Percentiles rank a stretch among this genome's conserved stretches.
Evolutionary conservation across 352 stramenopile species (phyloP).

Genomic region (Phytopythium delawarense): DNA sequence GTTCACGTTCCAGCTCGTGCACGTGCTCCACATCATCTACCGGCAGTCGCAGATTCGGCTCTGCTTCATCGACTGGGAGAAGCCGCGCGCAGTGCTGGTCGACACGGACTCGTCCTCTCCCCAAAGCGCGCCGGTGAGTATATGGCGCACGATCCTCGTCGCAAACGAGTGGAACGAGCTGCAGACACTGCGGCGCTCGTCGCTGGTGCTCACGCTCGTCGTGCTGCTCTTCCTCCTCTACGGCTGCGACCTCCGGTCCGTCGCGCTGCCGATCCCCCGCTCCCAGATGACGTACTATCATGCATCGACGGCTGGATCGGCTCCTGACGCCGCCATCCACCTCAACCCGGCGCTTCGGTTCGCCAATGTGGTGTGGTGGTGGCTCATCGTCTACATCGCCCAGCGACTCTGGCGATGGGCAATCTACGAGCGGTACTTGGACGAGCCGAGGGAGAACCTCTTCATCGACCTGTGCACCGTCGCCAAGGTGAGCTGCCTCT

Average conservation of each 20-base stretch:
- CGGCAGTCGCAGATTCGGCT: constrained; percentile 79
- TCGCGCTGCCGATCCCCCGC: constrained; percentile 49
- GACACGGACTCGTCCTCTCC: constrained; percentile 45
- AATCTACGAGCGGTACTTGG: constrained; percentile 81
- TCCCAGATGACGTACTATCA: constrained; percentile 45
- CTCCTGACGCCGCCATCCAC: constrained; percentile 24
- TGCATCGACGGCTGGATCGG: background rate
- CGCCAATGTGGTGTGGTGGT: constrained; percentile 85
- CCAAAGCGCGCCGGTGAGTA: constrained; percentile 67
- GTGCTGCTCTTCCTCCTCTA: constrained; percentile 88
- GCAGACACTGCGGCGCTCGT: constrained; percentile 77
- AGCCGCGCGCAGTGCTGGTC: constrained; percentile 60
- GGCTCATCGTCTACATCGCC: constrained; percentile 54
- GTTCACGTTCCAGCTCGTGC: constrained; percentile 80
- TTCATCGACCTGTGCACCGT: constrained; percentile 95
- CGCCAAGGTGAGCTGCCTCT: constrained; percentile 90
- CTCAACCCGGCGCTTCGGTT: constrained; percentile 90
- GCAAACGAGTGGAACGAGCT: constrained; percentile 94
- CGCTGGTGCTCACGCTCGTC: constrained; percentile 79
- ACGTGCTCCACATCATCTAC: constrained; percentile 68
- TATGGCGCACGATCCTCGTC: constrained; percentile 93
- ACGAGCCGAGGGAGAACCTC: constrained; percentile 58
- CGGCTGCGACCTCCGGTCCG: constrained; percentile 45
- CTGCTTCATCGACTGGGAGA: constrained; percentile 95
- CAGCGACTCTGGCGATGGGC: constrained; percentile 89